Conservation (phyloP, 73 alveolate genomes). For the Paramecium primaurelia region DNA sequence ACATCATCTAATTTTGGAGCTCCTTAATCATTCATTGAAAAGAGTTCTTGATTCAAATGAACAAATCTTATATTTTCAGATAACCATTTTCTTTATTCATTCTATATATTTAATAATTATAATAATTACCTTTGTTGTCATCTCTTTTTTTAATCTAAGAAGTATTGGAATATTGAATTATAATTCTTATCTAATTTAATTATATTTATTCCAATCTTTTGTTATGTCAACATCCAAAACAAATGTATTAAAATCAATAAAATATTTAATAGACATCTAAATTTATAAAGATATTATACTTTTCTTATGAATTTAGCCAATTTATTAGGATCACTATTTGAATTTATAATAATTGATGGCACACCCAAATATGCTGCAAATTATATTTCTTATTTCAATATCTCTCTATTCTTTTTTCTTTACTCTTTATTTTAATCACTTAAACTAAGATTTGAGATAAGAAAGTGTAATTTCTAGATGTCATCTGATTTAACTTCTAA, state of each 20-base stretch:
- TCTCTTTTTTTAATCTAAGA: neutral
- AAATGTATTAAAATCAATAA: neutral
- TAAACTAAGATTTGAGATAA: neutral
- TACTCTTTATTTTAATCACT: neutral
- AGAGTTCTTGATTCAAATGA: neutral
- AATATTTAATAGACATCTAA: neutral
- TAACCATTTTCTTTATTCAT: constrained; percentile 33
- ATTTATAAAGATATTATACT: neutral
- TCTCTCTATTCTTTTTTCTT: neutral
- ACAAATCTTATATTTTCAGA: constrained; percentile 11
- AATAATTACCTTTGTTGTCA: neutral
- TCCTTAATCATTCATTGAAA: constrained; percentile 38
- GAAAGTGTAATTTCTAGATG: neutral
- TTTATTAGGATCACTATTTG: neutral
- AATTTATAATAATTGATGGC: neutral
- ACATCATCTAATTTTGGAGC: neutral
- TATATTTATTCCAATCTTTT: neutral
- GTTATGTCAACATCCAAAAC: neutral
- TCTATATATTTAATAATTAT: neutral
- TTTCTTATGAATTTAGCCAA: neutral
- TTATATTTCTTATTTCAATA: neutral
- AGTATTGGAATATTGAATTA: neutral
- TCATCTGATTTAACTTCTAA: neutral
- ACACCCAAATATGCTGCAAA: constrained; percentile 41
- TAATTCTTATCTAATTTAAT: neutral